These are phyloP conservation scores for Pharus latifolius DNA, from an alignment of 176 grass and related monocot genomes.

Conservation along the genomic window DNA sequence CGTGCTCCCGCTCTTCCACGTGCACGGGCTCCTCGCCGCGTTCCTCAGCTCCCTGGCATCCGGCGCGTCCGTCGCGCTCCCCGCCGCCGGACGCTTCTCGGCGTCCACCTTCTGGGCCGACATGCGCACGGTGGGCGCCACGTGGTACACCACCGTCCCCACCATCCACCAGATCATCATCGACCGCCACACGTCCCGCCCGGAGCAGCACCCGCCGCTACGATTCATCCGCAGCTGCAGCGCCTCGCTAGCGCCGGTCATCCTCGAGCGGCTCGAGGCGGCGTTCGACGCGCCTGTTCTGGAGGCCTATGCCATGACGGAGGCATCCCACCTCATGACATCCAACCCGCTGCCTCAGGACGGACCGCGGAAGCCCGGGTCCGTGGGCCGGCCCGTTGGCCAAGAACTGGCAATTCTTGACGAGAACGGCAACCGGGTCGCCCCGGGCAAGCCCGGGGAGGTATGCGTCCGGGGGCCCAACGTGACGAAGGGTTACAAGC, in stretches of 20 bases:
- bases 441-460: constrained; percentile 34
- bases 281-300: constrained; percentile 59
- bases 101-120: constrained; percentile 83
- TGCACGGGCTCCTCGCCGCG: constrained; percentile 68
- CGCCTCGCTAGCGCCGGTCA: constrained; percentile 72
- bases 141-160: constrained; percentile 91
- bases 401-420: constrained; percentile 71
- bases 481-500: constrained; percentile 69
- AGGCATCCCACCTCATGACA: constrained; percentile 80
- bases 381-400: constrained; percentile 58
- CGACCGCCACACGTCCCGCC: constrained; percentile 43
- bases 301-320: constrained; percentile 97
- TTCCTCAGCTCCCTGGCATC: constrained; percentile 55
- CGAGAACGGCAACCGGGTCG: constrained; percentile 11
- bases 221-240: constrained; percentile 96
- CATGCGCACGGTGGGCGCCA: constrained; percentile 48
- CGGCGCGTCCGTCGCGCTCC: constrained; percentile 54
- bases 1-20: constrained; percentile 85
- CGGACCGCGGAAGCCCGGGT: constrained; percentile 39
- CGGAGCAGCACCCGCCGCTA: constrained; percentile 40
- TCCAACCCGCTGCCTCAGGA: constrained; percentile 70
- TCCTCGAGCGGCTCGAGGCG: constrained; percentile 56
- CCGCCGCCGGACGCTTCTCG: constrained; percentile 58
- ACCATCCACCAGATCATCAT: constrained; percentile 97
- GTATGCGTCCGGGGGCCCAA: constrained; percentile 76